These are phyloP conservation scores for Pogostemon cablin DNA, from an alignment of 257 asterid genomes.

Conservation along the genomic window DNA sequence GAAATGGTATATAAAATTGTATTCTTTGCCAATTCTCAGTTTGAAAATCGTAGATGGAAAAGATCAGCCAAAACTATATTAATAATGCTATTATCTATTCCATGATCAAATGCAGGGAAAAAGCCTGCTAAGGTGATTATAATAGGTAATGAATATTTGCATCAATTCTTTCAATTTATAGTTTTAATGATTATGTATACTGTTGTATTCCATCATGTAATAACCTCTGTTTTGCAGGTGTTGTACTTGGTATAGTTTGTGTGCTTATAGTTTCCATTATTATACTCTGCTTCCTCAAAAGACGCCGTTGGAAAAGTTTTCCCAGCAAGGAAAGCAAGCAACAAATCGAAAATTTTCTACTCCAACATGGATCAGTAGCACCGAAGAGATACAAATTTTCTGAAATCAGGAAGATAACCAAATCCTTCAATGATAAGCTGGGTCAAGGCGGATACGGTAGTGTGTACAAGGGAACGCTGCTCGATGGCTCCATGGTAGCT, in stretches of 20 bases:
- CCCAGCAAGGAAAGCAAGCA: neutral
- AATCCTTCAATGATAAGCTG: constrained; percentile 37
- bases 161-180: neutral
- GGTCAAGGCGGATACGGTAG: constrained; percentile 45
- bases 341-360: constrained; percentile 37
- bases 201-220: neutral
- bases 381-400: constrained; percentile 36
- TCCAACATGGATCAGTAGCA: constrained; percentile 38
- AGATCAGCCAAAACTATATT: neutral
- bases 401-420: constrained; percentile 44
- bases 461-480: constrained; percentile 17
- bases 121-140: neutral
- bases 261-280: neutral
- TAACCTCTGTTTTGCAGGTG: neutral
- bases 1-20: neutral
- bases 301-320: neutral
- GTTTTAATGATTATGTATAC: neutral
- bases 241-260: neutral
- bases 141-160: neutral
- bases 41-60: neutral
- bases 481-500: constrained; percentile 3
- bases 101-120: constrained; percentile 12
- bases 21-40: neutral
- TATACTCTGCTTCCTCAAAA: neutral
- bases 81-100: neutral